phyloP scores from a whole-genome alignment of 176 grass and related monocot genomes.

The Miscanthus lutarioriparius region DNA sequence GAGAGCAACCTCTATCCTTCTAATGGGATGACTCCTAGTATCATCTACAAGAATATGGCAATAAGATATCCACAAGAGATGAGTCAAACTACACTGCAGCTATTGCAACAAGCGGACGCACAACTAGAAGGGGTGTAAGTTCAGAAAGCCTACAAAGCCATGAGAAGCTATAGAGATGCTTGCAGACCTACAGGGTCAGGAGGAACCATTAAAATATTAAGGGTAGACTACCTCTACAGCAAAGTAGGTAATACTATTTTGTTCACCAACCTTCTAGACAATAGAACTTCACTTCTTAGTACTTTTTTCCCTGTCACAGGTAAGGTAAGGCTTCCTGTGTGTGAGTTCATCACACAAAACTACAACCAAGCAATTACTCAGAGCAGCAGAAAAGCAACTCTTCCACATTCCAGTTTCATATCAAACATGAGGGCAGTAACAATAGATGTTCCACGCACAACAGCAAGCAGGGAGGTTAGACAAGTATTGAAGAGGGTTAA shows the following conservation, averaged over 20 bases:
- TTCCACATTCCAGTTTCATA: not conserved
- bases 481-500: not conserved
- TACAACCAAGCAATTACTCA: not conserved
- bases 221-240: not conserved
- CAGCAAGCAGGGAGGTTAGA: not conserved
- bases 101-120: not conserved
- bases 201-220: not conserved
- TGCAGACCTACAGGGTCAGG: not conserved
- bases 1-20: not conserved
- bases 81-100: not conserved
- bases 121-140: not conserved
- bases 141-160: not conserved
- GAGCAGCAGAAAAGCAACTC: not conserved
- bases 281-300: not conserved
- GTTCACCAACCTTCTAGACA: not conserved
- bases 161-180: not conserved
- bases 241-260: not conserved
- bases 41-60: not conserved
- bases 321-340: not conserved
- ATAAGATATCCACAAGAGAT: not conserved
- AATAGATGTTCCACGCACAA: not conserved
- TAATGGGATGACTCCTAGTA: not conserved
- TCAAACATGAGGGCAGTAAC: not conserved
- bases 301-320: not conserved
- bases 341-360: not conserved